Percentiles rank a stretch among this genome's conserved stretches.
Conservation (phyloP, 2,329 filamentous ascomycete species). For the Aspergillus versicolor region DNA sequence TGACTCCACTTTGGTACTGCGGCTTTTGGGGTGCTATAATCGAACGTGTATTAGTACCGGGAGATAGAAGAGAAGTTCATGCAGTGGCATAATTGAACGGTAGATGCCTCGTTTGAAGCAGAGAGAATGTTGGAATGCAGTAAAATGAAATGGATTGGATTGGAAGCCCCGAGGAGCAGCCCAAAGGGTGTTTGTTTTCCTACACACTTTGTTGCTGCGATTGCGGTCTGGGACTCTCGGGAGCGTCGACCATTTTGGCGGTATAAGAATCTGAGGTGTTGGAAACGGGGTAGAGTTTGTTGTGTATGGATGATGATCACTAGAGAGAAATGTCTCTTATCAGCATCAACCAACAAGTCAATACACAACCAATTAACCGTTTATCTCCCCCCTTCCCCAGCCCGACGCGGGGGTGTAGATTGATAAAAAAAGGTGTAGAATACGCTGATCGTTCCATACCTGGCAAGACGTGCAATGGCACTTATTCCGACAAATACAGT, state of each 20-base stretch:
- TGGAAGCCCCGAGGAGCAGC: conserved; percentile 11
- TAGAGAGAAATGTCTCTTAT: neutral
- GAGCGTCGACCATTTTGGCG: conserved; percentile 31
- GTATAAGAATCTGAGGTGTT: neutral
- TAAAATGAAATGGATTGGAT: neutral
- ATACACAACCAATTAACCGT: neutral
- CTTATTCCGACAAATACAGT: neutral
- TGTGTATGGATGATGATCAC: neutral
- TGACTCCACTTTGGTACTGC: conserved; percentile 32
- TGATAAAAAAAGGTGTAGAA: neutral
- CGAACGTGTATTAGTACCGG: conserved; percentile 16
- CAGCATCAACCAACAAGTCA: neutral
- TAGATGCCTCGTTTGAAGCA: neutral
- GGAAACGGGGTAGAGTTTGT: neutral
- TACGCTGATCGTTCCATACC: neutral
- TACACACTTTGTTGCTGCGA: conserved; percentile 36
- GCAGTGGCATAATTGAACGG: neutral
- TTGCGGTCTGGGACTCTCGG: conserved; percentile 22
- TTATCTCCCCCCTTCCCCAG: neutral
- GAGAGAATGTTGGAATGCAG: neutral
- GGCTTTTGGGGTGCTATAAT: conserved; percentile 30
- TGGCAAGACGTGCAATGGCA: neutral
- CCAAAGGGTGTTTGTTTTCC: conserved; percentile 8
- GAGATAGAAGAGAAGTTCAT: neutral
- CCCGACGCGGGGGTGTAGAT: neutral